phyloP scores from a whole-genome alignment of 495 filamentous ascomycete species.

The Eremomyces bilateralis region DNA sequence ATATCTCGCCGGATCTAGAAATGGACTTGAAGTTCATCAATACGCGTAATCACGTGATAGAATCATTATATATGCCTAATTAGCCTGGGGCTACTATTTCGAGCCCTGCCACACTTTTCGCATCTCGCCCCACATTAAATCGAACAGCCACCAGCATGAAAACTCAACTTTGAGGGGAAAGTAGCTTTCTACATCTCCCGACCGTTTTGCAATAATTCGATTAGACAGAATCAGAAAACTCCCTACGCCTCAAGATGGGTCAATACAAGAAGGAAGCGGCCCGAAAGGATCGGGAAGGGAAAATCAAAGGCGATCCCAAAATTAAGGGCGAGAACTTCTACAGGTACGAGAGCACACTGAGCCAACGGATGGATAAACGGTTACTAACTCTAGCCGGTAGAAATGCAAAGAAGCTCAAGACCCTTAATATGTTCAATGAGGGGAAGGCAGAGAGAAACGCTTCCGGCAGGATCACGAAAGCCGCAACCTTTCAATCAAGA shows the following conservation, averaged over 20 bases:
- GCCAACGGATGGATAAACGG: background rate
- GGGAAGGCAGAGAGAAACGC: slow-evolving; percentile 57
- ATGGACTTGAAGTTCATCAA: background rate
- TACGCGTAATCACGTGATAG: background rate
- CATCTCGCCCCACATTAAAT: slow-evolving; percentile 2
- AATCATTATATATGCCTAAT: background rate
- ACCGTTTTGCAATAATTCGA: slow-evolving; percentile 2
- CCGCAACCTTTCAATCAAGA: slow-evolving; percentile 63
- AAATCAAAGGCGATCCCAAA: slow-evolving; percentile 64
- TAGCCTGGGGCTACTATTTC: background rate
- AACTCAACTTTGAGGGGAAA: too few species aligned
- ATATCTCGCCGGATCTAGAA: background rate
- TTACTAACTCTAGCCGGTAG: slow-evolving; percentile 13
- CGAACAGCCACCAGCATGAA: too few species aligned
- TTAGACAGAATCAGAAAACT: background rate
- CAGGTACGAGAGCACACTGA: slow-evolving; percentile 24
- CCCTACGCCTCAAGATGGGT: slow-evolving; percentile 41
- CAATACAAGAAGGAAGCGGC: slow-evolving; percentile 81
- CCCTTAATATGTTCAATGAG: slow-evolving; percentile 70
- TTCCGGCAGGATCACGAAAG: slow-evolving; percentile 51
- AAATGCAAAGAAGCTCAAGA: slow-evolving; percentile 68
- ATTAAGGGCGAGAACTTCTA: slow-evolving; percentile 95
- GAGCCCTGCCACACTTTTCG: background rate
- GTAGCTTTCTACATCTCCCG: background rate
- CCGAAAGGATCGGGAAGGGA: slow-evolving; percentile 63